Percentiles rank a stretch among this genome's conserved stretches.
Conservation (phyloP, 2,329 filamentous ascomycete species). For the Fusarium vanettenii region DNA sequence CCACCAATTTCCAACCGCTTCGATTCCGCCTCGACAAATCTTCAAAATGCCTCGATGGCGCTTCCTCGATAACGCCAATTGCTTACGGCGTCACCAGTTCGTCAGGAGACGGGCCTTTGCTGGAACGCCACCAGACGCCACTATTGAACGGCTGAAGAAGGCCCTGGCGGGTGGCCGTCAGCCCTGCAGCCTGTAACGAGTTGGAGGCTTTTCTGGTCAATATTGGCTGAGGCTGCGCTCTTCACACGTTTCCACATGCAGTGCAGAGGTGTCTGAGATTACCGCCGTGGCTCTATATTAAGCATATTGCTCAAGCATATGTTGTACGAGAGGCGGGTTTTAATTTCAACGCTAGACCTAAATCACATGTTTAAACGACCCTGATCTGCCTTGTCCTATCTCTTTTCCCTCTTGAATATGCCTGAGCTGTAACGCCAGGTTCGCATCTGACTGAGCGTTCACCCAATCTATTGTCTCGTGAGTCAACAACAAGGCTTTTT, state of each 20-base stretch:
- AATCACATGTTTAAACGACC: neutral
- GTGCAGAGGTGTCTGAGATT: neutral
- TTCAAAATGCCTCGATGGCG: neutral
- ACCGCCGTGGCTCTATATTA: neutral
- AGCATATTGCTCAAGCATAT: slow-evolving; percentile 5
- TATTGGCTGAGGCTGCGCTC: neutral
- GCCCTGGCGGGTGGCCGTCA: neutral
- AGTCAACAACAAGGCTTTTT: neutral
- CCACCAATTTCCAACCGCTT: neutral
- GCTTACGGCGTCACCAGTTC: neutral
- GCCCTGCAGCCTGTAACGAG: neutral
- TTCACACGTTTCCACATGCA: neutral
- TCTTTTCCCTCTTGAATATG: neutral
- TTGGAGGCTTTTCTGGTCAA: neutral
- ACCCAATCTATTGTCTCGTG: neutral
- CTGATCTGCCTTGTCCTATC: neutral
- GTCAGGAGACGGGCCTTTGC: neutral
- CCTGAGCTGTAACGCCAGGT: neutral
- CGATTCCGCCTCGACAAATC: neutral
- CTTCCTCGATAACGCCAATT: neutral
- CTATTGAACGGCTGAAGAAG: neutral
- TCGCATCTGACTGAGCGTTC: neutral
- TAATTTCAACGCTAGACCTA: neutral
- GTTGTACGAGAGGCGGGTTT: neutral
- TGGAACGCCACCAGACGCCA: slow-evolving; percentile 1